Conservation (phyloP, 202 grass and related monocot species). For the Tripidium arundinaceum region DNA sequence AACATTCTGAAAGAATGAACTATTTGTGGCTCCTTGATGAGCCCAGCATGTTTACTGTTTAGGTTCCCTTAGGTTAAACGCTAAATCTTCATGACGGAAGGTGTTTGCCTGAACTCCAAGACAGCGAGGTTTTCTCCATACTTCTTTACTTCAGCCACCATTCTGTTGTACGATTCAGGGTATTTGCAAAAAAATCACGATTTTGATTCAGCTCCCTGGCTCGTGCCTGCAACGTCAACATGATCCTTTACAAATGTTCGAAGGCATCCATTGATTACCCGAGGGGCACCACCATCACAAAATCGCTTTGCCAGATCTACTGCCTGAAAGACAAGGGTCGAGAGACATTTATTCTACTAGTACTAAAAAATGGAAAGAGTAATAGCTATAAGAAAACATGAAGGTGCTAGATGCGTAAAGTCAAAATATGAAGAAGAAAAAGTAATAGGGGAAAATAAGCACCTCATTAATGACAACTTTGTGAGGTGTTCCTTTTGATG, state of each 20-base stretch:
- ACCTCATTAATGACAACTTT: conserved; percentile 96
- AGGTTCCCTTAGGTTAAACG: background rate
- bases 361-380: background rate
- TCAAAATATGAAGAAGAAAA: background rate
- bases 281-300: conserved; percentile 82
- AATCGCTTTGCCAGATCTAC: conserved; percentile 96
- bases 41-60: background rate
- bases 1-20: background rate
- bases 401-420: background rate
- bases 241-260: conserved; percentile 75
- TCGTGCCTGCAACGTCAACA: background rate
- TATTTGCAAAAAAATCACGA: conserved; percentile 27
- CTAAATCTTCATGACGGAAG: conserved; percentile 13
- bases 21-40: background rate
- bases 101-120: background rate
- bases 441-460: background rate
- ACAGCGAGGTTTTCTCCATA: background rate
- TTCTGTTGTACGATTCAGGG: background rate
- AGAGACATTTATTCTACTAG: background rate
- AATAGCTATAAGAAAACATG: background rate
- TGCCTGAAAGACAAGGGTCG: conserved; percentile 43
- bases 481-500: conserved; percentile 75
- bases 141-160: background rate
- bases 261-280: conserved; percentile 93
- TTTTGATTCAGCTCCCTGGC: conserved; percentile 36